Conservation (phyloP, 345 rosid genomes). For the Pugionium cornutum region DNA sequence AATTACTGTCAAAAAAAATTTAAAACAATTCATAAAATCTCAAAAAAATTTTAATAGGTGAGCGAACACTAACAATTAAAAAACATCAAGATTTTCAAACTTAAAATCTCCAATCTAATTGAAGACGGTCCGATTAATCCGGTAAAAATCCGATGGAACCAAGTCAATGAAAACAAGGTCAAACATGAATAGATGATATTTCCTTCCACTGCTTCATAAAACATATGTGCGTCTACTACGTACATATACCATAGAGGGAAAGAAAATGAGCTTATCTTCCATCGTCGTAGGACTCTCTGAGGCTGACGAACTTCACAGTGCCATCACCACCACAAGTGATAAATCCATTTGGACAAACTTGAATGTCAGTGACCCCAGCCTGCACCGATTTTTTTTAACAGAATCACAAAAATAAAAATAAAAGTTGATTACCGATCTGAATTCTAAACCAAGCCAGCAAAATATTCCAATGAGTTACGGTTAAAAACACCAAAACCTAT, state of each 20-base stretch:
- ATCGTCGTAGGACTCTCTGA: constrained; percentile 41
- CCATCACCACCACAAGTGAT: constrained; percentile 92
- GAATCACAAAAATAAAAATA: background rate
- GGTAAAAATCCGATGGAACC: constrained; percentile 31
- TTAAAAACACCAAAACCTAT: no score
- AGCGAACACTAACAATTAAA: background rate
- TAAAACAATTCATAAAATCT: no score
- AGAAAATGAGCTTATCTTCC: background rate
- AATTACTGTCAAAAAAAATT: no score
- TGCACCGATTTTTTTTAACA: constrained; percentile 38
- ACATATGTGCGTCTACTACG: background rate
- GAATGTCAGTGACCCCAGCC: constrained; percentile 92
- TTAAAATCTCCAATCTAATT: constrained; percentile 15
- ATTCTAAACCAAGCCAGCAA: no score
- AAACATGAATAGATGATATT: background rate
- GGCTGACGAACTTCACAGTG: constrained; percentile 61
- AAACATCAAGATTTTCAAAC: background rate
- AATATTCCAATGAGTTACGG: no score
- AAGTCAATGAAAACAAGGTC: constrained; percentile 15
- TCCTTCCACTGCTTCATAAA: background rate
- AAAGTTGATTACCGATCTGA: background rate
- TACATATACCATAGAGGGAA: background rate
- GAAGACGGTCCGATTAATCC: background rate
- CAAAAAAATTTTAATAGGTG: no score
- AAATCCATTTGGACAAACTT: constrained; percentile 74